Percentiles rank a stretch among this genome's conserved stretches.
Evolutionary conservation across 2,329 filamentous ascomycete species (phyloP).

Genomic region (Sporothrix sp.): DNA sequence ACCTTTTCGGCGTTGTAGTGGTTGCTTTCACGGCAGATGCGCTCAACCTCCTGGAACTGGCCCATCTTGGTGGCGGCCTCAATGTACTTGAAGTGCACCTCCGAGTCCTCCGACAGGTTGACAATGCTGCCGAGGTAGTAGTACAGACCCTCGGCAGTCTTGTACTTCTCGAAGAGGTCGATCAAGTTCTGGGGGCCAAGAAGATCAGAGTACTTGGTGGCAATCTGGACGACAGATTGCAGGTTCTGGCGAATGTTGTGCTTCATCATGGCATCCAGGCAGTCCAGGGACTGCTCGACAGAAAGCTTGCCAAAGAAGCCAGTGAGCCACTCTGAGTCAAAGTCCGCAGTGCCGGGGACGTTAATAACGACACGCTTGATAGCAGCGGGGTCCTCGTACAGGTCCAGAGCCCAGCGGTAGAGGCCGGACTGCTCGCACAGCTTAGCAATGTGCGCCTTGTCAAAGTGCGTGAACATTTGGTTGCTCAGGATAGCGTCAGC

Average conservation of each 20-base stretch:
- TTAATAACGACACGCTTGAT: constrained; percentile 87
- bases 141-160: constrained; percentile 92
- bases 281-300: constrained; percentile 89
- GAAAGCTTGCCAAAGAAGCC: constrained; percentile 91
- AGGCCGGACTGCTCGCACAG: constrained; percentile 92
- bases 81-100: constrained; percentile 99
- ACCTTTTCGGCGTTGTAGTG: constrained; percentile 88
- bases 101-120: constrained; percentile 87
- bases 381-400: constrained; percentile 80
- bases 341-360: constrained; percentile 70
- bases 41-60: constrained; percentile 91
- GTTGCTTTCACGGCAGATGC: constrained; percentile 90
- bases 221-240: constrained; percentile 86
- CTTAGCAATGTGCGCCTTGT: constrained; percentile 77
- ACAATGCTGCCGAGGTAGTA: constrained; percentile 98
- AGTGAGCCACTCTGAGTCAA: constrained; percentile 84
- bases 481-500: constrained; percentile 96
- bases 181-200: constrained; percentile 81
- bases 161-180: constrained; percentile 93
- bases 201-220: constrained; percentile 95
- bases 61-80: constrained; percentile 91
- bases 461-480: constrained; percentile 97
- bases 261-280: constrained; percentile 92
- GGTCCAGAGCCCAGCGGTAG: constrained; percentile 77
- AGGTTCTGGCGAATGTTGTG: constrained; percentile 95